A percentile compares a stretch with the other conserved stretches of the same genome.
These are phyloP conservation scores for Dendrobium catenatum DNA, from an alignment of 106 monocot genomes.

Conservation along the genomic window DNA sequence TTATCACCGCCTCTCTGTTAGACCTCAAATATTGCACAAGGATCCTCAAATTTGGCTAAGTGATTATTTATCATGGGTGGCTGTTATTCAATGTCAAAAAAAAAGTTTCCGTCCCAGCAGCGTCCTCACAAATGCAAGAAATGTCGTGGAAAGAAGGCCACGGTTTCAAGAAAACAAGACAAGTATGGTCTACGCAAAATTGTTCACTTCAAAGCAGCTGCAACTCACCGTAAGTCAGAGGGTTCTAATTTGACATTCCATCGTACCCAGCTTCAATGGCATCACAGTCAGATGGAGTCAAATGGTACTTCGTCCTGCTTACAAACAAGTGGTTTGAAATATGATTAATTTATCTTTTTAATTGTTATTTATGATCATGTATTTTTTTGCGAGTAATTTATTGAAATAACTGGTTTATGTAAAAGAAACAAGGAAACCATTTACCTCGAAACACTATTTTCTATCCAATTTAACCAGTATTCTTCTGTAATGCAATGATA, in stretches of 20 bases:
- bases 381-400: background rate
- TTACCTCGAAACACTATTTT: background rate
- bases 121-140: constrained; percentile 14
- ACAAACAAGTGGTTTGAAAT: background rate
- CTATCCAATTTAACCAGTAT: background rate
- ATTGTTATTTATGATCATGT: background rate
- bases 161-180: constrained; percentile 2
- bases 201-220: constrained; percentile 15
- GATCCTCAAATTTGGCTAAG: background rate
- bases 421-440: background rate
- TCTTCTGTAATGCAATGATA: background rate
- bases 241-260: constrained; percentile 53
- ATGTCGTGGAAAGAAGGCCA: background rate
- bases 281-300: constrained; percentile 39
- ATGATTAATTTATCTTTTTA: background rate
- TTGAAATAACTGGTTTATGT: constrained; percentile 2
- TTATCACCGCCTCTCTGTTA: background rate
- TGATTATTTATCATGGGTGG: constrained; percentile 20
- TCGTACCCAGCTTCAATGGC: constrained; percentile 58
- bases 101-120: background rate
- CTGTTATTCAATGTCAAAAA: constrained; percentile 14
- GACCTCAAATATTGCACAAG: background rate
- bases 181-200: constrained; percentile 3
- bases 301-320: constrained; percentile 25
- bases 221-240: constrained; percentile 33